A percentile compares a stretch with the other conserved stretches of the same genome.
Conservation (phyloP, 768 basidiomycete genomes). For the Serendipita sp. region DNA sequence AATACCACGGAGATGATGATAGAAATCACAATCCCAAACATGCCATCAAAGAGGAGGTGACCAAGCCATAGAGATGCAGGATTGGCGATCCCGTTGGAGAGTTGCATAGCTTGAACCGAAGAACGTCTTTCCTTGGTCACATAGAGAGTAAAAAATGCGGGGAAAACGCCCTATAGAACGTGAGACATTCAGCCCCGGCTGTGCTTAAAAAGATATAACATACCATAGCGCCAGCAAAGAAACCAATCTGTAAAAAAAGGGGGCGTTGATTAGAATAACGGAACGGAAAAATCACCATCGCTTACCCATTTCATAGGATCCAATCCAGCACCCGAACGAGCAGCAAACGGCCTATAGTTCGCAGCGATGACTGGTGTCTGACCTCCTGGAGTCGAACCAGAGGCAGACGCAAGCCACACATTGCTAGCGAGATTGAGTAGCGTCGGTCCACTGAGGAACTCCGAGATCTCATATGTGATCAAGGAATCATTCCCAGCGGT, state of each 20-base stretch:
- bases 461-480: constrained; percentile 55
- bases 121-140: constrained; percentile 56
- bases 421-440: constrained; percentile 58
- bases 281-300: no score
- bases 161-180: constrained; percentile 42
- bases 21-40: constrained; percentile 41
- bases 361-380: constrained; percentile 40
- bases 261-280: background rate
- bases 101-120: constrained; percentile 64
- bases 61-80: constrained; percentile 64
- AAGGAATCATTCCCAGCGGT: constrained; percentile 31
- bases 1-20: constrained; percentile 51
- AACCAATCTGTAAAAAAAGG: constrained; percentile 21
- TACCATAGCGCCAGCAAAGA: constrained; percentile 52
- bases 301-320: constrained; percentile 50
- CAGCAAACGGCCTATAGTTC: constrained; percentile 42
- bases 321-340: constrained; percentile 37
- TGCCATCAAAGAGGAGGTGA: constrained; percentile 57
- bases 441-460: constrained; percentile 33
- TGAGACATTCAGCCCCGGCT: constrained; percentile 7
- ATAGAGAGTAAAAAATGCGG: constrained; percentile 71
- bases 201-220: constrained; percentile 20
- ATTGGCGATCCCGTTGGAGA: constrained; percentile 57
- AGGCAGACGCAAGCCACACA: constrained; percentile 37
- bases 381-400: constrained; percentile 14